Conservation (phyloP, 116 monocot species). For the Phalaenopsis hybrid region DNA sequence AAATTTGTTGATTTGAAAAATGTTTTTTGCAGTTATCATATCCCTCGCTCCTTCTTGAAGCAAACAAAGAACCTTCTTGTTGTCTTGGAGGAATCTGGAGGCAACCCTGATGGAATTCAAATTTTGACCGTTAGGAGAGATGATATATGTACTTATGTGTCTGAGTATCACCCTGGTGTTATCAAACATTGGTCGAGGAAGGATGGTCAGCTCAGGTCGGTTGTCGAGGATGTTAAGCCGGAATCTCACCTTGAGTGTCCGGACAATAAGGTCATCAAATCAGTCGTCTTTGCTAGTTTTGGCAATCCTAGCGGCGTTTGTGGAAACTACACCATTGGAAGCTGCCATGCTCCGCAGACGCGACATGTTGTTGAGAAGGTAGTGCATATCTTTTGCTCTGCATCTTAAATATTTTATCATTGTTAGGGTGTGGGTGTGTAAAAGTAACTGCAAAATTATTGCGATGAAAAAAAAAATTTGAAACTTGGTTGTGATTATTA, state of each 20-base stretch:
- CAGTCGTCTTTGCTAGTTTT: slow-evolving; percentile 65
- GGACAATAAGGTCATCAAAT: slow-evolving; percentile 41
- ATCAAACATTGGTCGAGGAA: slow-evolving; percentile 40
- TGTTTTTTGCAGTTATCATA: slow-evolving; percentile 48
- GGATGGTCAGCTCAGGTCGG: slow-evolving; percentile 25
- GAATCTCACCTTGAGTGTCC: slow-evolving; percentile 40
- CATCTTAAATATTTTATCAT: not conserved
- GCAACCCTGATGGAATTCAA: slow-evolving; percentile 44
- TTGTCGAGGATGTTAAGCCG: slow-evolving; percentile 39
- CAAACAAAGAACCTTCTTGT: slow-evolving; percentile 58
- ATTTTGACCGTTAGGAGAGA: slow-evolving; percentile 63
- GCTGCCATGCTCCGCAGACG: slow-evolving; percentile 41
- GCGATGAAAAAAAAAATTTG: too few species aligned
- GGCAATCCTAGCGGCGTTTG: slow-evolving; percentile 74
- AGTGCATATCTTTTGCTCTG: not conserved
- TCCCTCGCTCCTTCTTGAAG: slow-evolving; percentile 63
- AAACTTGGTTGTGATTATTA: too few species aligned
- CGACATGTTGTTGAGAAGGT: slow-evolving; percentile 60
- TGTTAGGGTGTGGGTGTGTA: too few species aligned
- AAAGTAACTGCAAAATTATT: too few species aligned
- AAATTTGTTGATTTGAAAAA: not conserved
- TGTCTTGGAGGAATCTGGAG: slow-evolving; percentile 65
- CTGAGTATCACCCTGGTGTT: too few species aligned
- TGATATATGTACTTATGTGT: too few species aligned
- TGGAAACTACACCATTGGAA: slow-evolving; percentile 54